Evolutionary conservation across 2,329 filamentous ascomycete species (phyloP).

Genomic region (Fusarium sp.): DNA sequence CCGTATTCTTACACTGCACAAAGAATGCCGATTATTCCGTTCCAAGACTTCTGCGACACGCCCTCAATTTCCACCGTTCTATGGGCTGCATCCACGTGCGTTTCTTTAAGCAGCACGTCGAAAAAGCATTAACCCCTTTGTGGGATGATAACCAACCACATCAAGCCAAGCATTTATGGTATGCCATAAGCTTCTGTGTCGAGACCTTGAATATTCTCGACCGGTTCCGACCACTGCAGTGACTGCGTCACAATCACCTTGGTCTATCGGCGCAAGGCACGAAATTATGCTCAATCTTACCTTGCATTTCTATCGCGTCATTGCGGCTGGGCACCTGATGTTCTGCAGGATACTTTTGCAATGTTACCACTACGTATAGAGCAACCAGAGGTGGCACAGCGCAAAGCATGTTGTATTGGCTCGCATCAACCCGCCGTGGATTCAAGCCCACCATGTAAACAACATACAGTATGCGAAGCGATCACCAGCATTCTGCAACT

Average conservation of each 20-base stretch:
- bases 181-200: slow-evolving; percentile 32
- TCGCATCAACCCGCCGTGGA: slow-evolving; percentile 20
- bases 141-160: slow-evolving; percentile 35
- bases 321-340: slow-evolving; percentile 44
- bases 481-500: neutral
- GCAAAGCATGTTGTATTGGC: slow-evolving; percentile 38
- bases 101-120: slow-evolving; percentile 28
- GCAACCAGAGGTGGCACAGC: slow-evolving; percentile 42
- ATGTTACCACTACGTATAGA: slow-evolving; percentile 37
- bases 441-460: slow-evolving; percentile 20
- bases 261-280: slow-evolving; percentile 33
- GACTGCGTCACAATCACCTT: slow-evolving; percentile 30
- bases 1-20: slow-evolving; percentile 30
- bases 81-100: slow-evolving; percentile 41
- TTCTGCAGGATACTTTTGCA: slow-evolving; percentile 42
- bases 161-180: slow-evolving; percentile 26
- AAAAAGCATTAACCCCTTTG: slow-evolving; percentile 39
- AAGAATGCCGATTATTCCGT: slow-evolving; percentile 45
- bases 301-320: slow-evolving; percentile 45
- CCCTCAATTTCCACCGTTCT: slow-evolving; percentile 45
- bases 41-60: slow-evolving; percentile 45
- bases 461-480: slow-evolving; percentile 9
- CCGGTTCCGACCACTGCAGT: slow-evolving; percentile 19
- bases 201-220: slow-evolving; percentile 26
- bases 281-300: slow-evolving; percentile 42